Conservation (phyloP, 208 protist species). For the Leishmania gerbilli region DNA sequence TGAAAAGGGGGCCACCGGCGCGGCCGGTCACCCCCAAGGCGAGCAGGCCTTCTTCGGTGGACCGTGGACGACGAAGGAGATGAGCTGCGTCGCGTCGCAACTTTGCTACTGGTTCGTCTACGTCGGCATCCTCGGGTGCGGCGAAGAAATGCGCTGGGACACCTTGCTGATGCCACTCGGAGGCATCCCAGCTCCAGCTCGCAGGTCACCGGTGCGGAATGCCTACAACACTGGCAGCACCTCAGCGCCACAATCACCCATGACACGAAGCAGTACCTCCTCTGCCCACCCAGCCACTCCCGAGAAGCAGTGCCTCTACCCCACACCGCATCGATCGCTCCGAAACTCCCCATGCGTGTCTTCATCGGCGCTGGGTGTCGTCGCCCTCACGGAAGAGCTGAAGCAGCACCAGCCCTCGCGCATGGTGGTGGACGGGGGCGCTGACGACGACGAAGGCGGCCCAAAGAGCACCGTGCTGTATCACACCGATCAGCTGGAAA, state of each 20-base stretch:
- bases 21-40: not conserved
- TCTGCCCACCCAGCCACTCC: not conserved
- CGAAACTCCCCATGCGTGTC: not conserved
- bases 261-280: not conserved
- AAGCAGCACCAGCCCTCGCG: not conserved
- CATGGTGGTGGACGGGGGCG: not conserved
- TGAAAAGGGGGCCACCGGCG: not conserved
- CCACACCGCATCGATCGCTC: not conserved
- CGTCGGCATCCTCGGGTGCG: constrained; percentile 9
- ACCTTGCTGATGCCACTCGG: not conserved
- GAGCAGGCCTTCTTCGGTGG: not conserved
- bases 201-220: not conserved
- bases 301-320: not conserved
- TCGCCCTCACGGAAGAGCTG: not conserved
- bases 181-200: not conserved
- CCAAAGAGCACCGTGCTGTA: constrained; percentile 7
- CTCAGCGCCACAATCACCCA: not conserved
- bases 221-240: not conserved
- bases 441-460: not conserved
- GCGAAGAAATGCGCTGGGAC: constrained; percentile 5
- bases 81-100: constrained; percentile 17
- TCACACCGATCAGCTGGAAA: constrained; percentile 1
- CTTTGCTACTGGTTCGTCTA: constrained; percentile 21
- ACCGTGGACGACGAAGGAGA: not conserved
- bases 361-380: not conserved